Evolutionary conservation across 176 grass and related monocot species (phyloP).

Genomic region (Zea luxurians): DNA sequence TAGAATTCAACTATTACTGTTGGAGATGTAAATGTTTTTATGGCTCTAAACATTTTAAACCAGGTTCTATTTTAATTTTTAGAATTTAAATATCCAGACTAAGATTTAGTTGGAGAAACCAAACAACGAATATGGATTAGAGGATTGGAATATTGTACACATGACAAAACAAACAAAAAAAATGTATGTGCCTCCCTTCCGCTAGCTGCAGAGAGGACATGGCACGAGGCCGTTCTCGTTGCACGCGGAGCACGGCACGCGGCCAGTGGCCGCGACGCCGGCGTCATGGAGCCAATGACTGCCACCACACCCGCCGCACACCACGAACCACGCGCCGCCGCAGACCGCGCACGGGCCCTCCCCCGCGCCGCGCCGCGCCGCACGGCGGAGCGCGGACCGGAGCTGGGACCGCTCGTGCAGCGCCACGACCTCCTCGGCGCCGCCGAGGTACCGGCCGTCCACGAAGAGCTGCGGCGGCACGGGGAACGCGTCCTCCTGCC

Average conservation of each 20-base stretch:
- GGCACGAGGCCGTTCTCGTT: slow-evolving; percentile 56
- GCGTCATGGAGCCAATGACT: slow-evolving; percentile 74
- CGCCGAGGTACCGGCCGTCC: slow-evolving; percentile 64
- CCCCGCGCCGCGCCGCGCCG: slow-evolving; percentile 14
- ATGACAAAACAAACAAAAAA: not conserved
- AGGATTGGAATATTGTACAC: not conserved
- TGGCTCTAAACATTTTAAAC: too few species aligned
- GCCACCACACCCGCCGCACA: slow-evolving; percentile 68
- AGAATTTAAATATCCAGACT: too few species aligned
- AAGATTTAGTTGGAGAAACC: too few species aligned
- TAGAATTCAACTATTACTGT: too few species aligned
- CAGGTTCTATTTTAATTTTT: too few species aligned
- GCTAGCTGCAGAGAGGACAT: slow-evolving; percentile 49
- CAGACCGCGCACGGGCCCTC: slow-evolving; percentile 57
- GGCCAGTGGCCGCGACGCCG: not conserved
- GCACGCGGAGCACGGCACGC: slow-evolving; percentile 38
- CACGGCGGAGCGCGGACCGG: slow-evolving; percentile 42
- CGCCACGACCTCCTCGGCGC: slow-evolving; percentile 68
- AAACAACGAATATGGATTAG: too few species aligned
- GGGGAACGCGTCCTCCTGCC: not conserved
- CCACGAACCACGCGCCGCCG: slow-evolving; percentile 67
- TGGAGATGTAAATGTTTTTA: too few species aligned
- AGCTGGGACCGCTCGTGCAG: slow-evolving; percentile 64
- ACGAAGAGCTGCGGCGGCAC: slow-evolving; percentile 75
- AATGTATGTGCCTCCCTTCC: not conserved